These are phyloP conservation scores for Candida xyloterini DNA, from an alignment of 805 yeast genomes.

Conservation along the genomic window DNA sequence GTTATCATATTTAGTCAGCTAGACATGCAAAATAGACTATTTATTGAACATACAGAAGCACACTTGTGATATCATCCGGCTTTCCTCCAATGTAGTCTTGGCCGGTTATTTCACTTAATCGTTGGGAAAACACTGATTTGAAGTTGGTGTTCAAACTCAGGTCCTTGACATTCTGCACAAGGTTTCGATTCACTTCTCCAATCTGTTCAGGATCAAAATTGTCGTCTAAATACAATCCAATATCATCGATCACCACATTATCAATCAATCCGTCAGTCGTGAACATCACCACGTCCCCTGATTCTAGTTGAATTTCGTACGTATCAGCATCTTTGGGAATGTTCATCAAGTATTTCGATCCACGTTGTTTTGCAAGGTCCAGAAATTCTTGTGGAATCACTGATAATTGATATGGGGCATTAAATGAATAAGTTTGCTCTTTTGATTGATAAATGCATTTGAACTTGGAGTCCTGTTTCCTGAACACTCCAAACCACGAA, in stretches of 20 bases:
- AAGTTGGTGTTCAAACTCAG: slow-evolving; percentile 70
- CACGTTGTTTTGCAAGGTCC: slow-evolving; percentile 50
- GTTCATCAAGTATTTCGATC: slow-evolving; percentile 67
- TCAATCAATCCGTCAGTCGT: slow-evolving; percentile 96
- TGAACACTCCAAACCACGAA: slow-evolving; percentile 87
- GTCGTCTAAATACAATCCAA: slow-evolving; percentile 65
- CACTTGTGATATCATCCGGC: slow-evolving; percentile 89
- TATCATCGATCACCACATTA: slow-evolving; percentile 71
- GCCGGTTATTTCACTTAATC: slow-evolving; percentile 60
- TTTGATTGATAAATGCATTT: slow-evolving; percentile 62
- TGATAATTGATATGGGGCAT: slow-evolving; percentile 89
- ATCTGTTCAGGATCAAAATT: slow-evolving; percentile 37
- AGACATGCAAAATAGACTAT: no score
- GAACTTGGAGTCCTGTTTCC: slow-evolving; percentile 36
- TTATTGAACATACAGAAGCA: slow-evolving; percentile 59
- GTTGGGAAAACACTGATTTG: slow-evolving; percentile 86
- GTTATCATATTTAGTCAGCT: neutral
- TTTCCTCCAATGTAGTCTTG: slow-evolving; percentile 84
- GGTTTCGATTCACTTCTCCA: slow-evolving; percentile 46
- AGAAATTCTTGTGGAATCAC: slow-evolving; percentile 68
- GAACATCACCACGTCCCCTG: slow-evolving; percentile 74
- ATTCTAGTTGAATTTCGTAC: slow-evolving; percentile 60
- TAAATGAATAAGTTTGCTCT: slow-evolving; percentile 82
- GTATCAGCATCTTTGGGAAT: slow-evolving; percentile 66
- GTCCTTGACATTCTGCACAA: slow-evolving; percentile 65